Evolutionary conservation across 208 protist genomes (phyloP).

Genomic region (Crithidia mellificae): DNA sequence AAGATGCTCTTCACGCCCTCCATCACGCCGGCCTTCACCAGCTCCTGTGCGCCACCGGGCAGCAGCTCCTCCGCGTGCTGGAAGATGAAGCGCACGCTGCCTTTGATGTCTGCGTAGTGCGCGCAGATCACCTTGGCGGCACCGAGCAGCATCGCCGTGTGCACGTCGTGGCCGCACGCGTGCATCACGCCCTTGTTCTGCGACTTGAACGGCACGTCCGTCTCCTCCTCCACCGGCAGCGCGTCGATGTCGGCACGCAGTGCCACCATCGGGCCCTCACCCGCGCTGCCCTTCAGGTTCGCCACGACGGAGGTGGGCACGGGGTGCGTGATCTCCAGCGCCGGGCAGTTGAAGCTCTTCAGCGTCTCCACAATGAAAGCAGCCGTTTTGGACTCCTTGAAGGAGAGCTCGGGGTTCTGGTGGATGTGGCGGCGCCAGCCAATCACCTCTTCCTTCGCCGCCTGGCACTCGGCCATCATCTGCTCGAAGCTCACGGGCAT

Average conservation of each 20-base stretch:
- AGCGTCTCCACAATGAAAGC: slow-evolving; percentile 50
- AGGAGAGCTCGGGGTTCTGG: slow-evolving; percentile 50
- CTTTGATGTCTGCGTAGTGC: slow-evolving; percentile 44
- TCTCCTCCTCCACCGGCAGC: slow-evolving; percentile 66
- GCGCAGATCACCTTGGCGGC: slow-evolving; percentile 69
- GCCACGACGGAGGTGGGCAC: slow-evolving; percentile 54
- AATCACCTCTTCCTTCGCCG: slow-evolving; percentile 43
- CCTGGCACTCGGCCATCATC: slow-evolving; percentile 30
- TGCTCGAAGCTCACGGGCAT: slow-evolving; percentile 30
- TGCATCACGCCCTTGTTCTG: slow-evolving; percentile 65
- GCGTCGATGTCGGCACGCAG: slow-evolving; percentile 77
- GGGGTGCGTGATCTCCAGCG: slow-evolving; percentile 44
- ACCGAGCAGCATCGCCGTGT: slow-evolving; percentile 73
- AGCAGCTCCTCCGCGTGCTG: slow-evolving; percentile 73
- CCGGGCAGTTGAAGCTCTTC: slow-evolving; percentile 35
- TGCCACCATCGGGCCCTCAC: slow-evolving; percentile 51
- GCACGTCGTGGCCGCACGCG: slow-evolving; percentile 70
- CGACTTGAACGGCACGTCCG: slow-evolving; percentile 64
- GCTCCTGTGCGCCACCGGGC: slow-evolving; percentile 57
- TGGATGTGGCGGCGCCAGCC: slow-evolving; percentile 70
- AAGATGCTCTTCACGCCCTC: slow-evolving; percentile 65
- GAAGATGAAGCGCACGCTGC: slow-evolving; percentile 75
- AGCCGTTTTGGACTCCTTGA: slow-evolving; percentile 53
- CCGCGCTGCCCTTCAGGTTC: slow-evolving; percentile 55
- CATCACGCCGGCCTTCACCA: slow-evolving; percentile 53